Conservation (phyloP, 352 stramenopile genomes). For the Phytophthora ohioensis region DNA sequence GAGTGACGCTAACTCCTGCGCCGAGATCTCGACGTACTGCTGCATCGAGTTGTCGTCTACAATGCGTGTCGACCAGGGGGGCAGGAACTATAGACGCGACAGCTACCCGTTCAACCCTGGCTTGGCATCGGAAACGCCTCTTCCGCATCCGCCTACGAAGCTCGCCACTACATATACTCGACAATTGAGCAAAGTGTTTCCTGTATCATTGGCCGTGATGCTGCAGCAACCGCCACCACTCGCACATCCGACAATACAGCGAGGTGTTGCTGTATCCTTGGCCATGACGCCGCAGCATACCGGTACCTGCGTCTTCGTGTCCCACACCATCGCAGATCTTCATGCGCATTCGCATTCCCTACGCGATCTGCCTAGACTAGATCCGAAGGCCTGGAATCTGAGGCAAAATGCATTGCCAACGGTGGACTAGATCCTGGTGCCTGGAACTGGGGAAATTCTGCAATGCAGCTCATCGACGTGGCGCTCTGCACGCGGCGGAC, state of each 20-base stretch:
- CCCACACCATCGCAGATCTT: background rate
- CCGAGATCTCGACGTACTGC: too few relatives aligned
- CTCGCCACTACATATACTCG: too few relatives aligned
- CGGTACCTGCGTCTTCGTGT: background rate
- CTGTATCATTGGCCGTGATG: background rate
- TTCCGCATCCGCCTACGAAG: too few relatives aligned
- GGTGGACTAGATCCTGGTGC: slow-evolving; percentile 4
- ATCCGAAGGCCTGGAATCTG: slow-evolving; percentile 7
- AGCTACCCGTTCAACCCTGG: too few relatives aligned
- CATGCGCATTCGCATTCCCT: background rate
- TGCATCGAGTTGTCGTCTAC: too few relatives aligned
- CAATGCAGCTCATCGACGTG: slow-evolving; percentile 1
- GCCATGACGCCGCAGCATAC: background rate
- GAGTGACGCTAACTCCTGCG: background rate
- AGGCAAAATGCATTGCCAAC: background rate
- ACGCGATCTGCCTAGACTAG: slow-evolving; percentile 14
- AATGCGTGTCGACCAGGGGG: too few relatives aligned
- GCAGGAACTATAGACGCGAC: too few relatives aligned
- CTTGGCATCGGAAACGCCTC: too few relatives aligned
- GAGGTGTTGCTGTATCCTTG: background rate
- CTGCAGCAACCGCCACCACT: background rate
- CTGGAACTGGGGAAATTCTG: slow-evolving; percentile 11
- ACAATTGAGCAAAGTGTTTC: background rate
- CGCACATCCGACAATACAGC: background rate
- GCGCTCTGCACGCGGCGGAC: background rate